Conservation (phyloP, 1,284 basidiomycete genomes). For the Limonomyces culmigenus region DNA sequence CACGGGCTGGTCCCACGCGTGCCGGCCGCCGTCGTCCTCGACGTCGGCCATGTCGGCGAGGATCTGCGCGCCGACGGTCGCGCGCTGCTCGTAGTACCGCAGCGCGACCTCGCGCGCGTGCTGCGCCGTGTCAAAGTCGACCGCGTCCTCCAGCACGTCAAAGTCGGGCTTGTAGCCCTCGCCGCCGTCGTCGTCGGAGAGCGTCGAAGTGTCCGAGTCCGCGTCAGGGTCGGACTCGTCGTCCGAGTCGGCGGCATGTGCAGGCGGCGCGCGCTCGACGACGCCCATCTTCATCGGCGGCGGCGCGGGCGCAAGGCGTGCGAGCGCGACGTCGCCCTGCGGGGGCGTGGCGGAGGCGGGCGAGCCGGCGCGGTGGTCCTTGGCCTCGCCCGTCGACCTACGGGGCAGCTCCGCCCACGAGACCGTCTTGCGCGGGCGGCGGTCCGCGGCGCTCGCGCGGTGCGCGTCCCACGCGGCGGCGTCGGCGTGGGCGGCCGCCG, state of each 20-base stretch:
- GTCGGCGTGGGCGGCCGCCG: slow-evolving; percentile 17
- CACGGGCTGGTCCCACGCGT: slow-evolving; percentile 28
- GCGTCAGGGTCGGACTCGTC: slow-evolving; percentile 25
- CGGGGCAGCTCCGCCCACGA: slow-evolving; percentile 34
- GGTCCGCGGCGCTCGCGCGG: slow-evolving; percentile 8
- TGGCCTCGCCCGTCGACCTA: background rate
- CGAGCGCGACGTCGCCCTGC: slow-evolving; percentile 8
- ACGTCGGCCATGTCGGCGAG: slow-evolving; percentile 31
- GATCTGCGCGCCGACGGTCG: slow-evolving; percentile 32
- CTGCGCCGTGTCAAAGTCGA: slow-evolving; percentile 38
- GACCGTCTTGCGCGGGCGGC: slow-evolving; percentile 40
- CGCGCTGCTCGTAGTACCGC: slow-evolving; percentile 47
- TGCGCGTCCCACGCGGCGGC: slow-evolving; percentile 7
- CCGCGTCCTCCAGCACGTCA: slow-evolving; percentile 24
- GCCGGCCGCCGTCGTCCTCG: slow-evolving; percentile 20
- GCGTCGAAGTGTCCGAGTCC: slow-evolving; percentile 31
- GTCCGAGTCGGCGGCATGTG: slow-evolving; percentile 23
- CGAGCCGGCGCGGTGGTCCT: slow-evolving; percentile 12
- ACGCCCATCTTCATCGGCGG: slow-evolving; percentile 47
- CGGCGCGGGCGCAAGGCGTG: background rate
- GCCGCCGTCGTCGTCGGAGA: slow-evolving; percentile 9
- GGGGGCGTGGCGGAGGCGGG: too few species aligned
- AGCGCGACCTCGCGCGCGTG: slow-evolving; percentile 62
- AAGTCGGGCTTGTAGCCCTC: slow-evolving; percentile 9
- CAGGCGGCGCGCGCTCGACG: slow-evolving; percentile 38